Conservation (phyloP, 257 asterid genomes). For the Plantago major region DNA sequence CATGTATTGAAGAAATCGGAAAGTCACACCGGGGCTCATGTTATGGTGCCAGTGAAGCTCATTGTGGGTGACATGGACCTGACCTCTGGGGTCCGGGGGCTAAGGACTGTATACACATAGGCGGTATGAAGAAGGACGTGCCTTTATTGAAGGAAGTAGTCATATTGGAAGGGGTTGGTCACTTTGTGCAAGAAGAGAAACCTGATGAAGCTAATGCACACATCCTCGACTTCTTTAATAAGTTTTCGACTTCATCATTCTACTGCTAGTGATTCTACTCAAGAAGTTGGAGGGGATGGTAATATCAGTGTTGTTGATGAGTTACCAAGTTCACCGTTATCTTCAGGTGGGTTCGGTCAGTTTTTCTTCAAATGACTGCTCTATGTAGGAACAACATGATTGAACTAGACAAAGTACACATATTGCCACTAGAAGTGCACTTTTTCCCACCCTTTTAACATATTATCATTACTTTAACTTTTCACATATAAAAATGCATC, state of each 20-base stretch:
- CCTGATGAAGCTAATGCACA: slow-evolving; percentile 50
- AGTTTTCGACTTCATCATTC: slow-evolving; percentile 9
- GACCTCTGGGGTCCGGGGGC: slow-evolving; percentile 49
- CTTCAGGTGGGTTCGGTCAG: slow-evolving; percentile 99
- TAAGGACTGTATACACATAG: slow-evolving; percentile 62
- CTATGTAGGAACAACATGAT: slow-evolving; percentile 40
- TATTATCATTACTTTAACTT: too few relatives aligned
- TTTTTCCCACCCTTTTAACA: too few relatives aligned
- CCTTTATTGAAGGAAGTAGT: slow-evolving; percentile 54
- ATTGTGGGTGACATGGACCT: slow-evolving; percentile 64
- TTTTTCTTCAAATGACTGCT: slow-evolving; percentile 96
- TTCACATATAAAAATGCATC: too few relatives aligned
- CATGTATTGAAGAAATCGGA: slow-evolving; percentile 59
- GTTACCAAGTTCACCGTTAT: slow-evolving; percentile 77
- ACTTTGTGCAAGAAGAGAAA: slow-evolving; percentile 61
- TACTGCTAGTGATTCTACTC: slow-evolving; percentile 62
- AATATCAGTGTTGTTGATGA: slow-evolving; percentile 59
- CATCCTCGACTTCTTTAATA: slow-evolving; percentile 43
- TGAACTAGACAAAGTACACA: too few relatives aligned
- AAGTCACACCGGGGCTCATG: slow-evolving; percentile 41
- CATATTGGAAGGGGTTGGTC: slow-evolving; percentile 60
- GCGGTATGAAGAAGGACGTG: slow-evolving; percentile 57
- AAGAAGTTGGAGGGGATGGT: slow-evolving; percentile 65
- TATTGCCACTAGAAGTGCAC: too few relatives aligned
- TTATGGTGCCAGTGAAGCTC: slow-evolving; percentile 58